Percentiles rank a stretch among this genome's conserved stretches.
phyloP scores from a whole-genome alignment of 2,329 filamentous ascomycete genomes.

The Exophiala calicioides region DNA sequence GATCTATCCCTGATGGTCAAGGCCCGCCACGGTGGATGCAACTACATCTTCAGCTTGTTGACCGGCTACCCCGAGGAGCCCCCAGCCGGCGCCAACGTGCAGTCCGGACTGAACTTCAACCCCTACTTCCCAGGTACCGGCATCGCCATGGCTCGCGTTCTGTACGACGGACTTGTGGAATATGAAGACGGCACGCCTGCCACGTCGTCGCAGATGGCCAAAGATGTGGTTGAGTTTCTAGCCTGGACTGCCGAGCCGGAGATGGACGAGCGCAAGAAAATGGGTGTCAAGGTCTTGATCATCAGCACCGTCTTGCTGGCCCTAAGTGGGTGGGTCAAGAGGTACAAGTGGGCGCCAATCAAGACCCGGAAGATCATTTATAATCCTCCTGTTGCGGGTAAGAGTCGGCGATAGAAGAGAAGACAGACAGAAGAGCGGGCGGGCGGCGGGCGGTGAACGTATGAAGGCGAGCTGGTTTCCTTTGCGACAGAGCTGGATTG shows the following conservation, averaged over 20 bases:
- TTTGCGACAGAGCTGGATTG: no score
- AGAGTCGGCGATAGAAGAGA: not conserved
- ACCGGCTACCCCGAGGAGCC: conserved; percentile 97
- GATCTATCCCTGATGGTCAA: conserved; percentile 98
- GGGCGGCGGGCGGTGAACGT: no score
- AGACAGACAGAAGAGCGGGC: not conserved
- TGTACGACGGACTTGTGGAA: conserved; percentile 96
- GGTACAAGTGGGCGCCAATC: conserved; percentile 97
- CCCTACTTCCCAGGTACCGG: conserved; percentile 97
- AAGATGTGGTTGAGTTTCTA: conserved; percentile 97
- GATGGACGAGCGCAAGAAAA: conserved; percentile 99
- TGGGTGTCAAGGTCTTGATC: conserved; percentile 95
- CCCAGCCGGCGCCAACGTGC: conserved; percentile 82
- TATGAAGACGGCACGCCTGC: conserved; percentile 96
- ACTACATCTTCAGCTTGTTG: conserved; percentile 97
- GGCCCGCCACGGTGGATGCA: conserved; percentile 93
- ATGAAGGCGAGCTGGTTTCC: no score
- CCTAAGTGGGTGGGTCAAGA: conserved; percentile 95
- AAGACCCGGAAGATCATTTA: conserved; percentile 95
- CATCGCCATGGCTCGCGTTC: conserved; percentile 97
- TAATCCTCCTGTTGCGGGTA: conserved; percentile 51
- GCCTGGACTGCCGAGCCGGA: conserved; percentile 99
- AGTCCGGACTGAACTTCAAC: conserved; percentile 97
- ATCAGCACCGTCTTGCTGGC: conserved; percentile 78
- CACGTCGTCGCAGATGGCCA: conserved; percentile 97